Evolutionary conservation across 1,284 basidiomycete genomes (phyloP).

Genomic region (Microbotryomycetes sp.): DNA sequence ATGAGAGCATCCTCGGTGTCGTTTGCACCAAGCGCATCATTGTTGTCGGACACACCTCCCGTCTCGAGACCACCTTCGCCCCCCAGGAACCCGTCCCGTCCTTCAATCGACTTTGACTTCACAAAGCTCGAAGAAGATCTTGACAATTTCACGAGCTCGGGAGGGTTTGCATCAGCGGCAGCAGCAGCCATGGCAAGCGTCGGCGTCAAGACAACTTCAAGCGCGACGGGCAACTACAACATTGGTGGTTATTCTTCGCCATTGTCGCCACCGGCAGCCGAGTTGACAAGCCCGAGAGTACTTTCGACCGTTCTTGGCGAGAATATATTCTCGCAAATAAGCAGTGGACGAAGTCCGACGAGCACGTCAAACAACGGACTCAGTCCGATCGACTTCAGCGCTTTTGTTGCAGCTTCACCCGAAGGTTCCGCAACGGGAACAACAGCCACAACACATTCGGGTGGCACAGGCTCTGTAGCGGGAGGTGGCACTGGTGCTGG

Average conservation of each 20-base stretch:
- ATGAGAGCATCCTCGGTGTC: neutral
- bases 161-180: conserved; percentile 30
- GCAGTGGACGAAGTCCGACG: neutral
- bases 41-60: neutral
- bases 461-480: neutral
- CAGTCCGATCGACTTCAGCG: conserved; percentile 10
- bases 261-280: conserved; percentile 3
- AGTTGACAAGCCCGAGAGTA: conserved; percentile 21
- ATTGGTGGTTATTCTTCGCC: conserved; percentile 22
- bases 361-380: conserved; percentile 6
- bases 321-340: conserved; percentile 10
- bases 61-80: neutral
- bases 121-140: conserved; percentile 30
- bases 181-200: conserved; percentile 31
- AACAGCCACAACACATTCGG: neutral
- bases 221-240: conserved; percentile 11
- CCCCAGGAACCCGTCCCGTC: neutral
- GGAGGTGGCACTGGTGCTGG: neutral
- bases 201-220: conserved; percentile 7
- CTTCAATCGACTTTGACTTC: conserved; percentile 29
- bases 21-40: neutral
- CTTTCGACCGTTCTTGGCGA: conserved; percentile 23
- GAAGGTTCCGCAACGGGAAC: neutral
- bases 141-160: conserved; percentile 23
- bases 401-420: neutral